Base-by-base conservation (phyloP, 2,329 filamentous ascomycete species). In the Elsinoe perseae region DNA sequence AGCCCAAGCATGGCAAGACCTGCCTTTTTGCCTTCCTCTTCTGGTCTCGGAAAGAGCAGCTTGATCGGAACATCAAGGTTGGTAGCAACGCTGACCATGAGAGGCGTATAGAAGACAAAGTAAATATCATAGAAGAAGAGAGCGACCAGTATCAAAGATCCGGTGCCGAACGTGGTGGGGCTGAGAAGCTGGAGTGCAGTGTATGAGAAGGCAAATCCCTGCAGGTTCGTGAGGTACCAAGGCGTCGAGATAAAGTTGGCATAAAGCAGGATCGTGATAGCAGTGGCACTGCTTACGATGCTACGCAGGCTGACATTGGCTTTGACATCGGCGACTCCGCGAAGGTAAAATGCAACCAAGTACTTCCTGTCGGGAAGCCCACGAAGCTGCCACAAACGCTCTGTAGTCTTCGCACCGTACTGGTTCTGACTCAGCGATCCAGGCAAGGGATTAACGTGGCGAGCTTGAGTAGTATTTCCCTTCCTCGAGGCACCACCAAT, bases 81-180 rank as follows among this genome's bases (percentile, higher is more conserved):
- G 6, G 86, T 95, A 10, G 92, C 93, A 7, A 98, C 88, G 0
- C 86, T 88, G 5, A 91, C 77, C 88, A 93, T 93, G 67, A 88
- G 84, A 0, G 88, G 88, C 74, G 87, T 91, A 68, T 86, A 93
- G 67, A 93, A 93, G 4, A 93, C 88, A 77, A 92, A 90, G 69
- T 93, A 84, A 50, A 98, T 92, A 68, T 98, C 92, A 66, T 98
- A 98, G 66, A 95, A 82, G 74, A 97, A 97, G 1, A 97, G 76
- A 0, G 86, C 88, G 8, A 77, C 74, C 1, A 97, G 76, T 8
- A 97, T 83, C 42, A 91, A 70, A 5, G 85, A 86, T 0, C 89
- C 89, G 0, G 88, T 95, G 56, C 80, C 74, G 66, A 96, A 95
- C 0, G 89, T 92, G 0, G 90, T 95, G 0, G 91, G 90, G 1